A percentile compares a stretch with the other conserved stretches of the same genome.
Conservation (phyloP, 148 eudicot species). For the Pouteria glomerata region DNA sequence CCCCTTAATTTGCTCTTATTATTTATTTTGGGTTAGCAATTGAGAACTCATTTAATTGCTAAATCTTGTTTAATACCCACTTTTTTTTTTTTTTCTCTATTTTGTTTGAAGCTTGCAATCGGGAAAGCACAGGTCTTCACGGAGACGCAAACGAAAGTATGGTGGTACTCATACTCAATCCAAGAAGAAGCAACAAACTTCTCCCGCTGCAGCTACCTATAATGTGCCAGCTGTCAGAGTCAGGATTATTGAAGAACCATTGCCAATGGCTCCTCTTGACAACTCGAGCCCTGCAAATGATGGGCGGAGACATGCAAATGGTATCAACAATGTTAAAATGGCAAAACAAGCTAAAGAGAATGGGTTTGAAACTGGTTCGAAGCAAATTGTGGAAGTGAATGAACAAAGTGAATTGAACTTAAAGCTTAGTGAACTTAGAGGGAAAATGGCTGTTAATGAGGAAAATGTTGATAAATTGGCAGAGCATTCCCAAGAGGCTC, state of each 20-base stretch:
- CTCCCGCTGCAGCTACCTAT: slow-evolving; percentile 62
- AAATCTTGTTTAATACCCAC: neutral
- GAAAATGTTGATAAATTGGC: slow-evolving; percentile 21
- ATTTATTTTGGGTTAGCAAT: neutral
- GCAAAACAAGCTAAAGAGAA: slow-evolving; percentile 29
- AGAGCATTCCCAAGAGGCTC: slow-evolving; percentile 25
- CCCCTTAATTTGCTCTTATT: no score
- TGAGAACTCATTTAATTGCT: neutral
- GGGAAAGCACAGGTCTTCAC: slow-evolving; percentile 46
- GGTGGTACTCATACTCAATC: slow-evolving; percentile 35
- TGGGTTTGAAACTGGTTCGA: slow-evolving; percentile 26
- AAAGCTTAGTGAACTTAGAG: slow-evolving; percentile 27
- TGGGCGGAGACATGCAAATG: slow-evolving; percentile 17
- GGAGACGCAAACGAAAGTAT: slow-evolving; percentile 65
- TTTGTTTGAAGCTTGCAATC: slow-evolving; percentile 44
- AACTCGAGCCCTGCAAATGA: slow-evolving; percentile 17
- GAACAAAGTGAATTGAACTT: slow-evolving; percentile 33
- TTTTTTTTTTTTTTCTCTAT: slow-evolving; percentile 11
- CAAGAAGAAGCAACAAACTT: slow-evolving; percentile 69
- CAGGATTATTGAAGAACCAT: slow-evolving; percentile 28
- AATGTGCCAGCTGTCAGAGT: slow-evolving; percentile 36
- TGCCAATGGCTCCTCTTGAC: slow-evolving; percentile 22
- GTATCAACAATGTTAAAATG: slow-evolving; percentile 17
- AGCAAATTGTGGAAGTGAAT: slow-evolving; percentile 23
- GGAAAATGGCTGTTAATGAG: slow-evolving; percentile 15